Percentiles rank a stretch among this genome's conserved stretches.
phyloP scores from a whole-genome alignment of 2,329 filamentous ascomycete species.

The Helotiales sp. region DNA sequence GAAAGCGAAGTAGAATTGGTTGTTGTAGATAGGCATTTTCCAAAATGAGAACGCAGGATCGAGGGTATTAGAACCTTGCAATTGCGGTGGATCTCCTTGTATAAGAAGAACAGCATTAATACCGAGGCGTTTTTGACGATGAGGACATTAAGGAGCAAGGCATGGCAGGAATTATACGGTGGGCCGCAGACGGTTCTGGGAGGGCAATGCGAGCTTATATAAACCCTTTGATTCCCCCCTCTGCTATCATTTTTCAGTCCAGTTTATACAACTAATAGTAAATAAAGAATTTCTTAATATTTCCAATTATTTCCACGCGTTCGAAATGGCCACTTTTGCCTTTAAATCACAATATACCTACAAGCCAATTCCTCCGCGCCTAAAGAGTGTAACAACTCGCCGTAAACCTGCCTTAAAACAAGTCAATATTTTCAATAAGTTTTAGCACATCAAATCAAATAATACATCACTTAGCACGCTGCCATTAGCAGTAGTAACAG shows the following conservation, averaged over 20 bases:
- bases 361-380: slow-evolving; percentile 31
- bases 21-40: slow-evolving; percentile 26
- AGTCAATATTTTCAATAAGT: slow-evolving; percentile 27
- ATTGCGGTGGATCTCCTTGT: slow-evolving; percentile 22
- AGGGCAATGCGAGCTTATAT: slow-evolving; percentile 21
- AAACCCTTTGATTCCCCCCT: slow-evolving; percentile 8
- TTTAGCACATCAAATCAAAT: slow-evolving; percentile 22
- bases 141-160: slow-evolving; percentile 15
- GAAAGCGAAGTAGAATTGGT: slow-evolving; percentile 25
- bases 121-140: slow-evolving; percentile 21
- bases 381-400: slow-evolving; percentile 25
- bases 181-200: slow-evolving; percentile 19
- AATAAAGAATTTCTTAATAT: slow-evolving; percentile 30
- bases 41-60: slow-evolving; percentile 28
- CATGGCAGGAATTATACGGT: slow-evolving; percentile 9
- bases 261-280: slow-evolving; percentile 25
- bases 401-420: slow-evolving; percentile 25
- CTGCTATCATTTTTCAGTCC: slow-evolving; percentile 23
- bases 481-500: no score
- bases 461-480: slow-evolving; percentile 21
- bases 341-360: slow-evolving; percentile 31
- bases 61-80: slow-evolving; percentile 23
- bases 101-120: slow-evolving; percentile 21
- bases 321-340: no score
- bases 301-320: slow-evolving; percentile 32